Conservation (phyloP, 2,329 filamentous ascomycete genomes). For the Verticillium nubilum region DNA sequence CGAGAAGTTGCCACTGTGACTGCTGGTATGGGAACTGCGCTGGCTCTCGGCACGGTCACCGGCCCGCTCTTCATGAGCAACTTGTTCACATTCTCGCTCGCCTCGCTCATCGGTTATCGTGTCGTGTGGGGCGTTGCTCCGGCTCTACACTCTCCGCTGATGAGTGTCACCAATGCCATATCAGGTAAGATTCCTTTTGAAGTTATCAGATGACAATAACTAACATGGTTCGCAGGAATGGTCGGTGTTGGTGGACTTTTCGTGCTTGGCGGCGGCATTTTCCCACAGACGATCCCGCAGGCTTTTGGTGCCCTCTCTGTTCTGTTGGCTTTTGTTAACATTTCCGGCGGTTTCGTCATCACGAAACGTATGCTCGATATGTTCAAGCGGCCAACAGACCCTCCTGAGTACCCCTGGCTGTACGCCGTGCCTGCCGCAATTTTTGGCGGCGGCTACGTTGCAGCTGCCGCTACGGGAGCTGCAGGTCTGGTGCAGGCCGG, state of each 20-base stretch:
- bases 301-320: conserved; percentile 74
- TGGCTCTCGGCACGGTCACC: conserved; percentile 76
- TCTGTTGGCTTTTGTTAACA: conserved; percentile 79
- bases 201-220: conserved; percentile 11
- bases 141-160: conserved; percentile 79
- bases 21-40: conserved; percentile 68
- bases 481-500: conserved; percentile 82
- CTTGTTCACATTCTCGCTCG: conserved; percentile 76
- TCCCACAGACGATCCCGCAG: conserved; percentile 76
- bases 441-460: conserved; percentile 77
- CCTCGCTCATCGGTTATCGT: conserved; percentile 80
- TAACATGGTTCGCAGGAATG: conserved; percentile 49
- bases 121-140: conserved; percentile 84
- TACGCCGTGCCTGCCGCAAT: conserved; percentile 72
- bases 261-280: conserved; percentile 76
- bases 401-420: conserved; percentile 82
- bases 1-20: conserved; percentile 72
- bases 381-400: conserved; percentile 81
- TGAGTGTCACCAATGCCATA: conserved; percentile 92
- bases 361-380: conserved; percentile 93
- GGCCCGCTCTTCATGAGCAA: conserved; percentile 85
- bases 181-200: conserved; percentile 45
- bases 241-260: conserved; percentile 86
- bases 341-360: conserved; percentile 84
- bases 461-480: conserved; percentile 74